A percentile compares a stretch with the other conserved stretches of the same genome.
Conservation (phyloP, 2,329 filamentous ascomycete species). For the Microdochium nivale region DNA sequence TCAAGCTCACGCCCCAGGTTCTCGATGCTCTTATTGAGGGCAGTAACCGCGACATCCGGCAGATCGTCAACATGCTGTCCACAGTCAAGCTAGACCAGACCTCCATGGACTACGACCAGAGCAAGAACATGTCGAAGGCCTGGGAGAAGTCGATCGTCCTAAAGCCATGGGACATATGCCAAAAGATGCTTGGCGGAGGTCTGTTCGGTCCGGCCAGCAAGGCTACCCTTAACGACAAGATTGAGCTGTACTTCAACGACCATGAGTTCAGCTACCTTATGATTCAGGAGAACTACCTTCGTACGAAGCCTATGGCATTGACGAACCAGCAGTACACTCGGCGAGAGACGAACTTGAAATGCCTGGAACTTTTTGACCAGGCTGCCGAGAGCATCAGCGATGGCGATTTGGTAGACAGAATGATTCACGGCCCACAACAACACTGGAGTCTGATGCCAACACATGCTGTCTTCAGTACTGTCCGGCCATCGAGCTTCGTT, state of each 20-base stretch:
- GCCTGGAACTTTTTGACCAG: constrained; percentile 77
- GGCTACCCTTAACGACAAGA: constrained; percentile 89
- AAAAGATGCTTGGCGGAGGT: constrained; percentile 81
- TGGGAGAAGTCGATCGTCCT: constrained; percentile 98
- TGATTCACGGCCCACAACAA: constrained; percentile 97
- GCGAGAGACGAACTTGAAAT: constrained; percentile 67
- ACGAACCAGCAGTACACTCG: constrained; percentile 48
- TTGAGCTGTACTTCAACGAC: constrained; percentile 98
- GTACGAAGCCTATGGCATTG: constrained; percentile 63
- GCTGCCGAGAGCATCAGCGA: constrained; percentile 96
- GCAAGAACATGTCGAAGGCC: constrained; percentile 90
- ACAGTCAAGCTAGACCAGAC: constrained; percentile 83
- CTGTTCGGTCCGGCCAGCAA: constrained; percentile 81
- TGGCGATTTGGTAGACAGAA: constrained; percentile 88
- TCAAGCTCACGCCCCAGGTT: constrained; percentile 76
- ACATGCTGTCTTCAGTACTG: constrained; percentile 91
- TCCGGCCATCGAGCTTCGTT: constrained; percentile 80
- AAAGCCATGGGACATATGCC: constrained; percentile 96
- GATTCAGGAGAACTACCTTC: constrained; percentile 97
- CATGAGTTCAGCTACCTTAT: constrained; percentile 96
- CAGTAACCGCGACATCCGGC: constrained; percentile 89
- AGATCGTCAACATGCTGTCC: constrained; percentile 97
- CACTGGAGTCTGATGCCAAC: constrained; percentile 98
- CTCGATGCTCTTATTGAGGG: constrained; percentile 93
- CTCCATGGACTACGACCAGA: constrained; percentile 73